A percentile compares a stretch with the other conserved stretches of the same genome.
Evolutionary conservation across 2,329 filamentous ascomycete species (phyloP).

Genomic region (Colletotrichum camelliae): DNA sequence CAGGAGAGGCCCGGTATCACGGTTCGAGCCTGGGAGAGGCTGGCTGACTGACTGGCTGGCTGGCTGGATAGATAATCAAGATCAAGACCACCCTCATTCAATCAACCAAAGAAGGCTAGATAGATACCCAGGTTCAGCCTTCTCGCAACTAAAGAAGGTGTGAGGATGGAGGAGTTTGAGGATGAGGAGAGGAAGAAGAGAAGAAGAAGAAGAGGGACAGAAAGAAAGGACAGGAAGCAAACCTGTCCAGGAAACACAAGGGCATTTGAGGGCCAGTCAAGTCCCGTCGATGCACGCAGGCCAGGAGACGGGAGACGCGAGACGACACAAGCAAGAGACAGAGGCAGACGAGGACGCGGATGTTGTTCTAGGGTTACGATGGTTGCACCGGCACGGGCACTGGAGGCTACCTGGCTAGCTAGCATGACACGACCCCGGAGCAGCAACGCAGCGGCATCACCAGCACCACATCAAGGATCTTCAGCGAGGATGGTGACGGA

Average conservation of each 20-base stretch:
- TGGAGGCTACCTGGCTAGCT: background rate
- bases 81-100: background rate
- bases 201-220: background rate
- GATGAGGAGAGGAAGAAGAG: background rate
- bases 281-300: background rate
- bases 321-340: background rate
- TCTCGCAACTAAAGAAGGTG: background rate
- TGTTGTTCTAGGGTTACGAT: constrained; percentile 1
- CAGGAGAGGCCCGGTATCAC: constrained; percentile 6
- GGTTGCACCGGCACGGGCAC: constrained; percentile 8
- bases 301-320: background rate
- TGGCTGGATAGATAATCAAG: background rate
- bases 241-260: background rate
- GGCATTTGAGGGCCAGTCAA: background rate
- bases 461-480: background rate
- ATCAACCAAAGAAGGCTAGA: background rate
- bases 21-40: background rate
- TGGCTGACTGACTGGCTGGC: background rate
- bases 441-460: background rate
- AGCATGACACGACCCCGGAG: background rate
- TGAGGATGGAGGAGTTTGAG: background rate
- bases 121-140: background rate
- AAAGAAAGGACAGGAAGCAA: background rate
- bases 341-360: background rate
- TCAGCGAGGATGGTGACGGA: background rate